A percentile compares a stretch with the other conserved stretches of the same genome.
Evolutionary conservation across 768 basidiomycete species (phyloP).

Genomic region (Arthromyces matolae): DNA sequence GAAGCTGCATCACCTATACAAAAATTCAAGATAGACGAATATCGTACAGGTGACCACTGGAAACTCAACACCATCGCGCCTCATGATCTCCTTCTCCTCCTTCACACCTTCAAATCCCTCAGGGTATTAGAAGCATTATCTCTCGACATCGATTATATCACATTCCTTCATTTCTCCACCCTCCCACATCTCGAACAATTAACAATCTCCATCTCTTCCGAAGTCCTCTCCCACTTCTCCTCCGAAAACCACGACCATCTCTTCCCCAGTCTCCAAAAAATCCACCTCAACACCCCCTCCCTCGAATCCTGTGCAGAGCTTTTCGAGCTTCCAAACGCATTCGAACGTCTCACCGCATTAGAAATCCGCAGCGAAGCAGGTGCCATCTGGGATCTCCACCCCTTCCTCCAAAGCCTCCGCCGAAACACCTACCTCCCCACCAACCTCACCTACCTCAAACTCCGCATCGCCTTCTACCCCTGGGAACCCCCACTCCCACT

Average conservation of each 20-base stretch:
- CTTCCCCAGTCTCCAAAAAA: slow-evolving; percentile 2
- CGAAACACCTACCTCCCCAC: not conserved
- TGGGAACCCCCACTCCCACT: slow-evolving; percentile 6
- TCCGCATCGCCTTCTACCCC: slow-evolving; percentile 1
- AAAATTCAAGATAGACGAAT: slow-evolving; percentile 3
- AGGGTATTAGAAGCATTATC: slow-evolving; percentile 4
- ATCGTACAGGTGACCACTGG: slow-evolving; percentile 6
- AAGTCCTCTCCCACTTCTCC: not conserved
- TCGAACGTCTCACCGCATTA: not conserved
- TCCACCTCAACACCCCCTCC: slow-evolving; percentile 3
- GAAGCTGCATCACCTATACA: not conserved
- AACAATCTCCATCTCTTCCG: slow-evolving; percentile 2
- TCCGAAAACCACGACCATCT: not conserved
- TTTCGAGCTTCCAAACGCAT: slow-evolving; percentile 4
- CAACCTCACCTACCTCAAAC: slow-evolving; percentile 2
- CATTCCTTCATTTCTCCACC: not conserved
- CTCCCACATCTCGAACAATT: slow-evolving; percentile 1
- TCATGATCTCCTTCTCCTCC: slow-evolving; percentile 2
- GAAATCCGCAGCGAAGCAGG: not conserved
- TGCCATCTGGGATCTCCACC: not conserved
- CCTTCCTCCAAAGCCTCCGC: slow-evolving; percentile 1
- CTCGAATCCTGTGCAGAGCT: slow-evolving; percentile 1
- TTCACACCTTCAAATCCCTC: not conserved
- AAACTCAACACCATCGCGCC: slow-evolving; percentile 6
- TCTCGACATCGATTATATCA: slow-evolving; percentile 4